A percentile compares a stretch with the other conserved stretches of the same genome.
Evolutionary conservation across 345 rosid species (phyloP).

Genomic region (Gossypioides kirkii): DNA sequence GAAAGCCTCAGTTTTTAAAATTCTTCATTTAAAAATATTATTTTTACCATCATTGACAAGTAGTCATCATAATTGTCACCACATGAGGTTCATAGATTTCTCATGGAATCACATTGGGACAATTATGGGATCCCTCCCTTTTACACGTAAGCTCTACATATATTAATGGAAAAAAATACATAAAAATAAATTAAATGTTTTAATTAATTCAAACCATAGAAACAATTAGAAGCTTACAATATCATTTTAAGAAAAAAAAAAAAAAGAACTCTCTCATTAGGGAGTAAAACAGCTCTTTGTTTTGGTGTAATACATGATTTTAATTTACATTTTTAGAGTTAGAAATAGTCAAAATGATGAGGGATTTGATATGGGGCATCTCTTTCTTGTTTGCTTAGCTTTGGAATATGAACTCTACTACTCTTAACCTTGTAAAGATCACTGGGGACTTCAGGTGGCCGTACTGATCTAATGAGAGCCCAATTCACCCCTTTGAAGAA

Average conservation of each 20-base stretch:
- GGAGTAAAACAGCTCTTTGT: conserved; percentile 9
- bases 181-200: neutral
- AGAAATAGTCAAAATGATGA: conserved; percentile 80
- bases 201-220: neutral
- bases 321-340: conserved; percentile 25
- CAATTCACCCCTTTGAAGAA: conserved; percentile 84
- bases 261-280: conserved; percentile 4
- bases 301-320: conserved; percentile 17
- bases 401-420: conserved; percentile 39
- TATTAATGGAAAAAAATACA: neutral
- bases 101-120: conserved; percentile 39
- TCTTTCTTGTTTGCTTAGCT: conserved; percentile 64
- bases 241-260: neutral
- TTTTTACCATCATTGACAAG: conserved; percentile 35
- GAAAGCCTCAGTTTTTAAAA: conserved; percentile 1
- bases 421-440: conserved; percentile 29
- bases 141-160: conserved; percentile 25
- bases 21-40: conserved; percentile 3
- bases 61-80: conserved; percentile 59
- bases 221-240: neutral
- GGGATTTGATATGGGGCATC: conserved; percentile 75
- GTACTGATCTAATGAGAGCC: conserved; percentile 78
- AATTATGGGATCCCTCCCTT: conserved; percentile 37
- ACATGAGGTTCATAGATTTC: conserved; percentile 45
- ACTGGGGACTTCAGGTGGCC: conserved; percentile 75